These are phyloP conservation scores for Paraurostyla sp. DNA, from an alignment of 73 alveolate species.

Conservation along the genomic window DNA sequence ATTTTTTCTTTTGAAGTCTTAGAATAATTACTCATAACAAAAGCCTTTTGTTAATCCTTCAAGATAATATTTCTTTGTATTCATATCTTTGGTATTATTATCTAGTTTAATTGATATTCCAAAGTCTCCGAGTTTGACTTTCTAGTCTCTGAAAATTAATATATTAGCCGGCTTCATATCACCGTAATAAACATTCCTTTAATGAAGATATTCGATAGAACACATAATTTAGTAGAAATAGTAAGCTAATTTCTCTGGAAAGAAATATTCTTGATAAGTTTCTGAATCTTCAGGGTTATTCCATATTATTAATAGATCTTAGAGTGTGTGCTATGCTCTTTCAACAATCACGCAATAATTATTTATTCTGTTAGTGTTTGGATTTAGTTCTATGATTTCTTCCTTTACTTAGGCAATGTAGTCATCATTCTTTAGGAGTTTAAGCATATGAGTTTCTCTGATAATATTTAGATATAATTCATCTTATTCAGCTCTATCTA, in stretches of 20 bases:
- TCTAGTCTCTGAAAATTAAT: slow-evolving; percentile 39
- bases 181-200: slow-evolving; percentile 47
- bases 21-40: neutral
- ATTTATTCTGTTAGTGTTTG: neutral
- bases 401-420: slow-evolving; percentile 49
- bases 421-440: neutral
- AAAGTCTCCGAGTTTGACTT: slow-evolving; percentile 52
- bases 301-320: neutral
- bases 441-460: slow-evolving; percentile 27
- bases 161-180: slow-evolving; percentile 64
- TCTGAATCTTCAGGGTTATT: neutral
- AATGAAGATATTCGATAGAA: slow-evolving; percentile 23
- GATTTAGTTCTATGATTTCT: slow-evolving; percentile 44
- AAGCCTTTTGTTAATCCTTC: slow-evolving; percentile 5
- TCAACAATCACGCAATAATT: slow-evolving; percentile 53
- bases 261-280: neutral
- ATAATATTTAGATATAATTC: neutral
- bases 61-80: neutral
- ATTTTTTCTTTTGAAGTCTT: neutral
- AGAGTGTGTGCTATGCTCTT: slow-evolving; percentile 41
- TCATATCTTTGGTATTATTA: neutral
- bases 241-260: slow-evolving; percentile 13
- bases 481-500: neutral
- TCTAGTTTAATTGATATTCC: slow-evolving; percentile 47
- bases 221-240: slow-evolving; percentile 16